Evolutionary conservation across 2,329 filamentous ascomycete species (phyloP).

Genomic region (Pezicula neosporulosa): DNA sequence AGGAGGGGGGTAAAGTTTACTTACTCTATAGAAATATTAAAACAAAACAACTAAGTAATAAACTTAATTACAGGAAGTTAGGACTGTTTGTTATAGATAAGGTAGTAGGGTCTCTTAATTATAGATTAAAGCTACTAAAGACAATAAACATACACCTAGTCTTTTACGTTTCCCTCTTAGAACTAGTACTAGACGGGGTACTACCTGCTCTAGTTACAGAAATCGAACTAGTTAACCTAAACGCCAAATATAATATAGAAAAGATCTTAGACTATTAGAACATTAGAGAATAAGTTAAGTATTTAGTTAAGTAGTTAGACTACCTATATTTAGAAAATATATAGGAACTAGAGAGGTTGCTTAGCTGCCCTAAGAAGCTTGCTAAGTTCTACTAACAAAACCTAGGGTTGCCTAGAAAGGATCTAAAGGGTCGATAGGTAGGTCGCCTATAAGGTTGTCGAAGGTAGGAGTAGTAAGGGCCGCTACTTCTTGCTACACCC

Average conservation of each 20-base stretch:
- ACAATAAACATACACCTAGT: conserved; percentile 4
- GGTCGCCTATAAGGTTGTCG: neutral
- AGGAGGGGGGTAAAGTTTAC: too few relatives aligned
- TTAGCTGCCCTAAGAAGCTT: too few relatives aligned
- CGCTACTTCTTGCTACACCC: too few relatives aligned
- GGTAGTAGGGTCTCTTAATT: conserved; percentile 1
- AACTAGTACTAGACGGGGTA: too few relatives aligned
- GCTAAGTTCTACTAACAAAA: too few relatives aligned
- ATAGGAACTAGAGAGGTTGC: too few relatives aligned
- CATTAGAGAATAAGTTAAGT: neutral
- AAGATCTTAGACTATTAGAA: neutral
- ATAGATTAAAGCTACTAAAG: conserved; percentile 4
- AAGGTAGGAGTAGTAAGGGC: neutral
- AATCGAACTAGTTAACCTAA: too few relatives aligned
- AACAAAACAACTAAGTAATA: too few relatives aligned
- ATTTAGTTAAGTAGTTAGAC: neutral
- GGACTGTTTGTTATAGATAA: conserved; percentile 4
- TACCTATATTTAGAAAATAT: neutral
- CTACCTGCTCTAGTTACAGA: too few relatives aligned
- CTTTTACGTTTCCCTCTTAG: conserved; percentile 6
- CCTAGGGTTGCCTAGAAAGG: too few relatives aligned
- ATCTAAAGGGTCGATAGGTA: neutral
- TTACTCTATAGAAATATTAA: too few relatives aligned
- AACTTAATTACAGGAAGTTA: conserved; percentile 2
- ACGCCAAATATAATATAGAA: neutral